Conservation (phyloP, 257 asterid species). For the Perilla frutescens region DNA sequence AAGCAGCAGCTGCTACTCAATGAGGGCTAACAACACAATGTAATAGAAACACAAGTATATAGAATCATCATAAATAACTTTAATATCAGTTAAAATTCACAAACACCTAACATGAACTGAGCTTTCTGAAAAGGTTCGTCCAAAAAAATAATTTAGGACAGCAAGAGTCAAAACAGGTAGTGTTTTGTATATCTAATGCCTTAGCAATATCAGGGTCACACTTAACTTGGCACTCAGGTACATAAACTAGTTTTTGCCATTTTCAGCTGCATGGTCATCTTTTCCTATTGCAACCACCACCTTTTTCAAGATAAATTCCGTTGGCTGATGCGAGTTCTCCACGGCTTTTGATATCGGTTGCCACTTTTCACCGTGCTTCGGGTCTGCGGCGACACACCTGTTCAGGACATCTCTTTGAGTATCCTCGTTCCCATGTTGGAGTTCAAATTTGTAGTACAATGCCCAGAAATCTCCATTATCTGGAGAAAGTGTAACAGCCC, state of each 20-base stretch:
- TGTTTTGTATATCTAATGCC: neutral
- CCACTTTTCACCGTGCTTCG: conserved; percentile 96
- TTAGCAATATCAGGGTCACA: conserved; percentile 5
- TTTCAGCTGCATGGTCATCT: conserved; percentile 73
- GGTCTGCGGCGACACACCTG: conserved; percentile 81
- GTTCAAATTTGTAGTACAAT: conserved; percentile 73
- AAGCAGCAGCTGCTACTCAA: no score
- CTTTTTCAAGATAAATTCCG: conserved; percentile 77
- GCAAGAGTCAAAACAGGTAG: neutral
- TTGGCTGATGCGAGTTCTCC: conserved; percentile 90
- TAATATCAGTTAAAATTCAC: neutral
- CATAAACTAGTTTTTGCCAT: conserved; percentile 44
- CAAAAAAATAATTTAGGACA: neutral
- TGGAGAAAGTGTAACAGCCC: conserved; percentile 81
- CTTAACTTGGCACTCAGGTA: neutral
- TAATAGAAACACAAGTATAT: neutral
- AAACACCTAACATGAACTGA: neutral
- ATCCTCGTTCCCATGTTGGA: conserved; percentile 76
- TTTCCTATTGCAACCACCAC: conserved; percentile 80
- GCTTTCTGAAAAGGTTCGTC: neutral
- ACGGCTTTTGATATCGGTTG: conserved; percentile 81
- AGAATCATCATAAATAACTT: neutral
- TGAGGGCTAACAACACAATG: neutral
- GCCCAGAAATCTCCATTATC: conserved; percentile 97
- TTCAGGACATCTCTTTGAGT: conserved; percentile 70